Evolutionary conservation across 2,329 filamentous ascomycete genomes (phyloP), one percentile per base, ranked within the genome.

Genomic region (Zasmidium angulare): DNA sequence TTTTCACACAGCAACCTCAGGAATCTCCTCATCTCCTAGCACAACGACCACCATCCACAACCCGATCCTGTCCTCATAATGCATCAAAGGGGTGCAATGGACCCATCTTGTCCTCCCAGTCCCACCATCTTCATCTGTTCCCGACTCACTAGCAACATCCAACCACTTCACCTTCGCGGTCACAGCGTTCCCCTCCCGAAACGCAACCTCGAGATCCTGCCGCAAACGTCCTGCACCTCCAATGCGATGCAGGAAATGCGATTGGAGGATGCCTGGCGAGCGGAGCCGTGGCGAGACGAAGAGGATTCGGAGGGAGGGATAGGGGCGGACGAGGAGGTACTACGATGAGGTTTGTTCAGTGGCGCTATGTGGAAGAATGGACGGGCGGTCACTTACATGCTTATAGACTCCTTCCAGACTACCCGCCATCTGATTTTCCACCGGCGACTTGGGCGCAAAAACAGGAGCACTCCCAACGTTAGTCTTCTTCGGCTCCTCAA

Each of bases 11-110:
- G 14, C 36, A 7, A 7, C 36, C 11, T 43, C 36, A 7, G 3
- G 7, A 7, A 43, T 4, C 36, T 43, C 36, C 36, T 43, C 36
- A 7, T 43, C 36, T 10, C 36, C 36, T 19, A n/a, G 48, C 21
- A 90, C 84, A 17, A 92, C 78, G 0, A 91, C 81, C 3, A 91
- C 80, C 85, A 92, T 89, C 89, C 89, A 92, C 0, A 91, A 87
- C 14, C 89, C 89, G 0, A 92, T 84, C 2, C 82, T 77, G 1
- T 87, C 86, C 62, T 86, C 86, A 40, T 80, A 80, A 2, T 88
- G 88, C 1, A 89, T 74, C 3, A 92, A 75, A 2, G 89, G 89
- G n/a, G 89, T 91, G 68, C 87, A 89, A 71, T 92, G 89, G 24
- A 92, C 87, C 89, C 89, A 92, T 52, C 88, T 81, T 46, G 83